phyloP scores from a whole-genome alignment of 1,284 basidiomycete species.

The Violaceomyces palustris region DNA sequence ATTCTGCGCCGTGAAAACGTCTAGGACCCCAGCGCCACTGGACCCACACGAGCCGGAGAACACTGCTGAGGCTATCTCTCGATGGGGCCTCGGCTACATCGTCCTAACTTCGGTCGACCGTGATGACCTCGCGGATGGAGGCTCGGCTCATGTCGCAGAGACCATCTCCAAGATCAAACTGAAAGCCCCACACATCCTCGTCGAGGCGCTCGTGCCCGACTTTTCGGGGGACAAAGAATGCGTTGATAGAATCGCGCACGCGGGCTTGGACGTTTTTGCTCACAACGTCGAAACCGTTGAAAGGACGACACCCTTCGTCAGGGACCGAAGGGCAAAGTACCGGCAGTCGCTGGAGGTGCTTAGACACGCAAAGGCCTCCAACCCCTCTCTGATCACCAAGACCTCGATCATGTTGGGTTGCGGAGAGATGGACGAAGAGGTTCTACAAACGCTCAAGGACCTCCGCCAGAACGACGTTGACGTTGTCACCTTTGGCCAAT shows the following conservation, averaged over 20 bases:
- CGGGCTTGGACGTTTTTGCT: constrained; percentile 93
- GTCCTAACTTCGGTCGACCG: constrained; percentile 94
- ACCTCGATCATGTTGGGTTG: constrained; percentile 98
- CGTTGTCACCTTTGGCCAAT: constrained; percentile 98
- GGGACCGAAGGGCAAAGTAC: constrained; percentile 90
- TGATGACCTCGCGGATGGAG: constrained; percentile 89
- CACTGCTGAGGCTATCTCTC: constrained; percentile 93
- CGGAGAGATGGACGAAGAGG: constrained; percentile 80
- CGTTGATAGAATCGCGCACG: constrained; percentile 77
- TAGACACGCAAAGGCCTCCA: constrained; percentile 59
- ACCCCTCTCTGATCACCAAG: constrained; percentile 84
- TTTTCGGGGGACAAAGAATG: constrained; percentile 74
- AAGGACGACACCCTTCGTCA: constrained; percentile 84
- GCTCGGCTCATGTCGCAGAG: constrained; percentile 85
- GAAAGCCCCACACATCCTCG: constrained; percentile 91
- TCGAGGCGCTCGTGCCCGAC: constrained; percentile 94
- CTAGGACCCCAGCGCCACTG: constrained; percentile 75
- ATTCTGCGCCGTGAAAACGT: constrained; percentile 97
- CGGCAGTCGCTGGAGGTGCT: constrained; percentile 81
- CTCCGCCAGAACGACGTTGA: constrained; percentile 83
- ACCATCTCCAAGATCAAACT: constrained; percentile 88
- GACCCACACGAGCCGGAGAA: constrained; percentile 97
- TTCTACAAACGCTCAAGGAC: constrained; percentile 78
- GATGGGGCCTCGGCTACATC: constrained; percentile 98
- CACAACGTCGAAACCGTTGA: constrained; percentile 97